Evolutionary conservation across 352 stramenopile species (phyloP), one percentile per base, ranked within the genome.

Genomic region (Peronospora belbahrii): DNA sequence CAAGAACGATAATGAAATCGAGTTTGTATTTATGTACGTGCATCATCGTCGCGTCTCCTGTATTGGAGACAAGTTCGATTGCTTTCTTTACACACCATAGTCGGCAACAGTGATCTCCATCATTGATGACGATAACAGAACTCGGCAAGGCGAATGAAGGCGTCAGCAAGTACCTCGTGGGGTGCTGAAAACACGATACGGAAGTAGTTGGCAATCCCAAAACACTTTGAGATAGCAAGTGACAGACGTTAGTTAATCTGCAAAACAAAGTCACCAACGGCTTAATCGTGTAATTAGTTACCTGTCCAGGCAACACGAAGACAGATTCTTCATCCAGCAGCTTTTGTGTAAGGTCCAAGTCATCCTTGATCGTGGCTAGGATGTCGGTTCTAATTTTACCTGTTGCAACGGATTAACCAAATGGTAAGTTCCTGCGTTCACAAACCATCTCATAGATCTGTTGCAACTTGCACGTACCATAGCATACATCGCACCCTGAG

Each of bases 401-500:
- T 74, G 37, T 23, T 23, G 13, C 34, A 23, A 40, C 0, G 9
- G 5, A 11, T 23, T 28, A 11, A 11, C 3, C 24, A 11, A 11
- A n/a, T 28, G 24, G 0, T 11, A 28, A 11, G 24, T 28, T 28
- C 24, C 24, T 28, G 23, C 1, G 6, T 27, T 27, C 23, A 27
- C 23, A 27, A 27, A n/a, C n/a, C 23, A 27, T 27, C 6, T 28
- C 7, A 6, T 28, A 28, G 0, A 10, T 10, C 24, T 28, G 24
- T 10, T 28, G 24, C 24, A 28, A 9, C 24, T 28, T 28, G 24
- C 6, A 51, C 67, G 39, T 59, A 84, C 77, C 85, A 98, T 97
- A 9, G 83, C 77, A n/a, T 98, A 98, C 91, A 98, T 97, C 25
- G 95, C 90, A 7, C 95, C 95, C 43, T 97, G 78, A 1, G 94